These are phyloP conservation scores for Pulicaria dysenterica DNA, from an alignment of 129 eudicot species.

Conservation along the genomic window DNA sequence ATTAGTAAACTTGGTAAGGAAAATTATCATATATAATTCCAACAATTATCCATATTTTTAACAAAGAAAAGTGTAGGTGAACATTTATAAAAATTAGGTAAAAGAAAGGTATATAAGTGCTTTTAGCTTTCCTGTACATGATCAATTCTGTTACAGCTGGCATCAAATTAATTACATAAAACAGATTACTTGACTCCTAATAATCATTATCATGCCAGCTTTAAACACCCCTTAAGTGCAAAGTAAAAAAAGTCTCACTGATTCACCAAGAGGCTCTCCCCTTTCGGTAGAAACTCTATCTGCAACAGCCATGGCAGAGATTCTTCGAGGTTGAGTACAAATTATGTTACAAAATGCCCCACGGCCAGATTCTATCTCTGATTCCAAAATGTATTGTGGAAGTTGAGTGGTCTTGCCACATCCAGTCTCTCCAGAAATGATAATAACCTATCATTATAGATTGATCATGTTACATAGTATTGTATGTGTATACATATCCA, in stretches of 20 bases:
- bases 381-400: conserved; percentile 94
- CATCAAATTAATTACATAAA: too few relatives aligned
- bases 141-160: too few relatives aligned
- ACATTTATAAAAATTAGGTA: not conserved
- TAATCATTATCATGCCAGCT: too few relatives aligned
- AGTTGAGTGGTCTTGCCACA: conserved; percentile 99
- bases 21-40: not conserved
- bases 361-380: conserved; percentile 98
- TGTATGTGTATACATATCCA: conserved; percentile 8
- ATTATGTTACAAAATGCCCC: conserved; percentile 96
- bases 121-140: not conserved
- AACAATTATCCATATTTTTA: not conserved
- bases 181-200: too few relatives aligned
- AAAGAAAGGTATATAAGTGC: not conserved
- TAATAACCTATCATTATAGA: conserved; percentile 61
- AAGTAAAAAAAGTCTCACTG: conserved; percentile 49
- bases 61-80: not conserved
- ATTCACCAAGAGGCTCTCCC: conserved; percentile 99
- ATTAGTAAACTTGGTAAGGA: too few relatives aligned
- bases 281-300: conserved; percentile 98
- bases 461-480: conserved; percentile 8
- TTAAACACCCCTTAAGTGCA: conserved; percentile 10
- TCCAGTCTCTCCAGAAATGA: conserved; percentile 98
- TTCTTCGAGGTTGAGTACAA: conserved; percentile 98
- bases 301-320: conserved; percentile 96